Evolutionary conservation across 805 yeast genomes (phyloP), one percentile per base, ranked within the genome.

Genomic region (Candida vaughaniae): DNA sequence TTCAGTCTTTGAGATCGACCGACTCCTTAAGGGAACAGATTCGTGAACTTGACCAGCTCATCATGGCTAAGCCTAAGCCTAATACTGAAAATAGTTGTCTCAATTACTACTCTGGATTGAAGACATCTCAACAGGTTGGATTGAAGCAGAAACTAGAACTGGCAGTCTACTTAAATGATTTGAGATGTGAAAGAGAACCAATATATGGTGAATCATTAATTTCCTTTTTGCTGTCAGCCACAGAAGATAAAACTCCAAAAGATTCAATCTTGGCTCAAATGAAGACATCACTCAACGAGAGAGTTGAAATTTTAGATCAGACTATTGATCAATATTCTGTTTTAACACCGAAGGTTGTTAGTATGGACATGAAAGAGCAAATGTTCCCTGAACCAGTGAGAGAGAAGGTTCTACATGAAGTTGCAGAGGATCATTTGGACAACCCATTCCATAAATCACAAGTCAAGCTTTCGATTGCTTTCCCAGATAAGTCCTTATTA

Each of bases 401-500:
- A 53, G 51, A 39, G 40, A 59, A 27, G 49, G 55, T 51, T 2
- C 55, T 58, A 27, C 41, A 57, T 19, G 62, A 54, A 34, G 55
- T 73, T 30, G 51, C 51, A 32, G 31, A 40, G 50, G 45, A 62
- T 47, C 19, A 72, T 69, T 57, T 85, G 79, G 52, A 50, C 1
- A 68, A 68, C 31, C 74, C 74, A 10, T 82, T 88, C 64, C 96
- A 88, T 55, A 80, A 82, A 42, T 64, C 91, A 2, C 97, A 91
- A 58, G 84, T 88, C 11, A 85, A 88, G 49, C 64, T 88, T 31
- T 82, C 96, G 0, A 87, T 93, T 50, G 96, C 95, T 12, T 95
- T 93, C 58, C 99, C 99, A 0, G 99, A 93, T 56, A 93, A 90
- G 57, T 81, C 93, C 10, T 66, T 93, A 41, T 62, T 93, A 38